Evolutionary conservation across 257 asterid species (phyloP).

Genomic region (Paraleonurus japonicus): DNA sequence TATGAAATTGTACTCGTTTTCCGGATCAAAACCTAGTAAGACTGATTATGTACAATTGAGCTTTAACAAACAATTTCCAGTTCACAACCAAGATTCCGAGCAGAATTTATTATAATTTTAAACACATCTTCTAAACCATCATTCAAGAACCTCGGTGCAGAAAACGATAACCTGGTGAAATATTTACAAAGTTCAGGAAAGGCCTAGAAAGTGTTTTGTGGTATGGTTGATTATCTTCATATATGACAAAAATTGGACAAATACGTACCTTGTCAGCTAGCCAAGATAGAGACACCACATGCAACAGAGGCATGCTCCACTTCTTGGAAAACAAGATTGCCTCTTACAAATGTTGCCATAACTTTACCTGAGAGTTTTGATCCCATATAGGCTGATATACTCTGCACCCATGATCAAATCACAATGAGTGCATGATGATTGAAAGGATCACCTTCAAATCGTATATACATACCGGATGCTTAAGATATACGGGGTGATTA

Average conservation of each 20-base stretch:
- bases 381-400: constrained; percentile 84
- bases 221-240: no score
- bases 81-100: constrained; percentile 19
- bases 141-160: constrained; percentile 8
- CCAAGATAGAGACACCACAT: constrained; percentile 71
- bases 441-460: background rate
- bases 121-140: constrained; percentile 2
- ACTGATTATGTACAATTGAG: constrained; percentile 29
- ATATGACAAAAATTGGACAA: background rate
- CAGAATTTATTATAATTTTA: background rate
- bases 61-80: background rate
- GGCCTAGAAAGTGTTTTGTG: background rate
- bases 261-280: constrained; percentile 27
- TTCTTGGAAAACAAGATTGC: constrained; percentile 66
- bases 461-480: constrained; percentile 72
- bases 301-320: constrained; percentile 74
- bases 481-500: constrained; percentile 52
- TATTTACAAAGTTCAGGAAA: background rate
- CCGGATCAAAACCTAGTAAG: background rate
- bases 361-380: constrained; percentile 75
- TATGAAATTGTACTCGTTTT: background rate
- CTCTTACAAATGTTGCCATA: constrained; percentile 69
- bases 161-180: background rate
- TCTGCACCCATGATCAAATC: constrained; percentile 42
- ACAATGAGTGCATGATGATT: background rate